Conservation (phyloP, 2,329 filamentous ascomycete genomes). For the Talaromyces sp. region DNA sequence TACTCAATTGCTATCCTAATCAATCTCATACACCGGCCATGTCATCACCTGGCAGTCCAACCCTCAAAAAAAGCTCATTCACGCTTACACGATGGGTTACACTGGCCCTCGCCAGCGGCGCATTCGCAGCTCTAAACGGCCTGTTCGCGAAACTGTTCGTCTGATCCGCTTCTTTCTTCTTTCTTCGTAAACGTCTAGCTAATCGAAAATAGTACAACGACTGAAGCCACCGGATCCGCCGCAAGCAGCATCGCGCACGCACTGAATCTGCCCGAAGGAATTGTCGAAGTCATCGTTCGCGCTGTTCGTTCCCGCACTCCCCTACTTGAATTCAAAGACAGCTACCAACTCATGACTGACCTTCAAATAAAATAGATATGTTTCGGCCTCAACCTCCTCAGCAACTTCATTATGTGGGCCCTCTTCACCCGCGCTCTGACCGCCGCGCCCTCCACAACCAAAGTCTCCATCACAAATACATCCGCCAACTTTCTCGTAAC, state of each 20-base stretch:
- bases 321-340: too few species aligned
- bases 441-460: slow-evolving; percentile 57
- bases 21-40: background rate
- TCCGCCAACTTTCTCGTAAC: slow-evolving; percentile 62
- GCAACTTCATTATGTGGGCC: slow-evolving; percentile 64
- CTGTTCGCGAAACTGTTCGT: slow-evolving; percentile 64
- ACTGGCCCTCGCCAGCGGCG: slow-evolving; percentile 59
- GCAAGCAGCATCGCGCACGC: slow-evolving; percentile 45
- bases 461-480: slow-evolving; percentile 63
- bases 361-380: slow-evolving; percentile 45
- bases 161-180: background rate
- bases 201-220: slow-evolving; percentile 52
- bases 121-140: slow-evolving; percentile 62
- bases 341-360: background rate
- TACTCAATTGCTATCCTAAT: slow-evolving; percentile 11
- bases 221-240: slow-evolving; percentile 54
- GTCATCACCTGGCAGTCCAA: background rate
- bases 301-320: slow-evolving; percentile 43
- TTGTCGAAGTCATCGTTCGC: slow-evolving; percentile 52
- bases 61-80: background rate
- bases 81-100: slow-evolving; percentile 44
- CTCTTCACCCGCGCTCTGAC: slow-evolving; percentile 62
- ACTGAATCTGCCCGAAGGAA: slow-evolving; percentile 41
- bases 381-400: slow-evolving; percentile 59
- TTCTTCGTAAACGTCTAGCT: background rate